Conservation (phyloP, 306 rosid species). For the Hippophae rhamnoides region DNA sequence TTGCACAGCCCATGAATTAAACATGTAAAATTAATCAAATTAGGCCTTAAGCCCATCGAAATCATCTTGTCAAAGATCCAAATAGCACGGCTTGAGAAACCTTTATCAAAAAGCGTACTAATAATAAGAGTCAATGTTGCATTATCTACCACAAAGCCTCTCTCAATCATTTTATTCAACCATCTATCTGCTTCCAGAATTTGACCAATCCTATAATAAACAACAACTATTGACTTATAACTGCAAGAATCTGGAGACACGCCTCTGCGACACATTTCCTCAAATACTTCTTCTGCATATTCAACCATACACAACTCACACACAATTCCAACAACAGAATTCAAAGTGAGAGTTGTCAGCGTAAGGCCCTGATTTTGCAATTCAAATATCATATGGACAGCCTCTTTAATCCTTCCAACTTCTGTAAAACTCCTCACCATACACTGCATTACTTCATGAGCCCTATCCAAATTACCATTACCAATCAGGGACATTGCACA, state of each 20-base stretch:
- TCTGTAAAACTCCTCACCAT: slow-evolving; percentile 57
- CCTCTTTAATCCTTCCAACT: slow-evolving; percentile 72
- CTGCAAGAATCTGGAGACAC: slow-evolving; percentile 52
- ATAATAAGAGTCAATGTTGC: slow-evolving; percentile 49
- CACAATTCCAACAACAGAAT: slow-evolving; percentile 30
- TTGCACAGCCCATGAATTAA: slow-evolving; percentile 78
- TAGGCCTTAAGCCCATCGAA: slow-evolving; percentile 62
- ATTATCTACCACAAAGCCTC: slow-evolving; percentile 59
- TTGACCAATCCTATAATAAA: slow-evolving; percentile 41
- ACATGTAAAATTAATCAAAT: slow-evolving; percentile 61
- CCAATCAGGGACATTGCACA: slow-evolving; percentile 45
- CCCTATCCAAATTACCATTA: slow-evolving; percentile 54
- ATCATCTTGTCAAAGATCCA: slow-evolving; percentile 56
- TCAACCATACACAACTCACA: slow-evolving; percentile 41
- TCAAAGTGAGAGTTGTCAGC: slow-evolving; percentile 42
- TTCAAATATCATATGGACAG: slow-evolving; percentile 62
- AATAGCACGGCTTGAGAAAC: slow-evolving; percentile 40
- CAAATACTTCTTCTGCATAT: slow-evolving; percentile 65
- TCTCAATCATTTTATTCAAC: slow-evolving; percentile 58
- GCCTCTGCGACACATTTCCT: slow-evolving; percentile 75
- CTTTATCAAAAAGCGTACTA: slow-evolving; percentile 43
- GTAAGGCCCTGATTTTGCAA: slow-evolving; percentile 65
- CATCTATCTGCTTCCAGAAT: slow-evolving; percentile 71
- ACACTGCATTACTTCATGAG: slow-evolving; percentile 54
- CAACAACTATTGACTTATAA: slow-evolving; percentile 59